phyloP scores from a whole-genome alignment of 129 eudicot genomes.

The Glebionis coronaria region DNA sequence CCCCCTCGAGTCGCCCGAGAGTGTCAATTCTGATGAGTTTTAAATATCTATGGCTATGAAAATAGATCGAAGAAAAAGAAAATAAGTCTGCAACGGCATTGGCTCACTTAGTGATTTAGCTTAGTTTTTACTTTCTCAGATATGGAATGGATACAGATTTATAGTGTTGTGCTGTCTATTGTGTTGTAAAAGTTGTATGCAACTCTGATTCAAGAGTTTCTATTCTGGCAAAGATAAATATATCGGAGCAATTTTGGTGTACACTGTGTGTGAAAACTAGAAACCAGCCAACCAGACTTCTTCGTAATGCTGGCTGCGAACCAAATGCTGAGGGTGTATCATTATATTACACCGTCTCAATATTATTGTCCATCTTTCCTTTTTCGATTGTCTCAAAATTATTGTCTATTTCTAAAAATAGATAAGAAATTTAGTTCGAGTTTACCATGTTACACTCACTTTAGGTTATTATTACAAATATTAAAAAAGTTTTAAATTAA shows the following conservation, averaged over 20 bases:
- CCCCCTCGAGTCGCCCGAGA: constrained; percentile 60
- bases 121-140: background rate
- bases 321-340: no score
- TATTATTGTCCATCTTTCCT: no score
- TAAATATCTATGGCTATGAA: constrained; percentile 3
- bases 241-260: background rate
- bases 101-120: background rate
- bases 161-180: constrained; percentile 3
- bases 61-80: background rate
- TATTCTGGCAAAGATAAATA: background rate
- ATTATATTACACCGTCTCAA: no score
- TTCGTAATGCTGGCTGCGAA: no score
- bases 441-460: no score
- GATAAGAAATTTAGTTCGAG: no score
- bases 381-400: no score
- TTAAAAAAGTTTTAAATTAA: no score
- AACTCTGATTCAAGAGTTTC: constrained; percentile 12
- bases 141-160: constrained; percentile 8
- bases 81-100: background rate
- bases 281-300: background rate
- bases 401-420: no score
- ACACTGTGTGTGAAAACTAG: background rate
- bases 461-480: no score
- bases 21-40: constrained; percentile 22
- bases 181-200: constrained; percentile 16